Conservation (phyloP, 345 rosid genomes). For the Psidium guajava region DNA sequence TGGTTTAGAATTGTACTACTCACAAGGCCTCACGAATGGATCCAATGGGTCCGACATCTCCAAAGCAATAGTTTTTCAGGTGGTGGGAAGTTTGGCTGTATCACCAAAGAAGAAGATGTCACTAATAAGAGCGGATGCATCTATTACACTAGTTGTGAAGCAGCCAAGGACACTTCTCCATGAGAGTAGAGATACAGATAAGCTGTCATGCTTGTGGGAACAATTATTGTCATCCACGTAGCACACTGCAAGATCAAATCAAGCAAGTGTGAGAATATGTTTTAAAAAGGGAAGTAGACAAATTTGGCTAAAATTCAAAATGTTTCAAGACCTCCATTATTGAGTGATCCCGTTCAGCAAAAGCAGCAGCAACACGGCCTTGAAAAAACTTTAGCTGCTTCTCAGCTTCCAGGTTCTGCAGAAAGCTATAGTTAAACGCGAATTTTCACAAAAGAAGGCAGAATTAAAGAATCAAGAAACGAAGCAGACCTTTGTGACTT, state of each 20-base stretch:
- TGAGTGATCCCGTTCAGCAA: slow-evolving; percentile 93
- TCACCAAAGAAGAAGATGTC: background rate
- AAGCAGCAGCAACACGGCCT: slow-evolving; percentile 90
- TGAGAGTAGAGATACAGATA: slow-evolving; percentile 93
- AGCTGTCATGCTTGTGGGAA: slow-evolving; percentile 89
- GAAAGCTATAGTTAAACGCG: background rate
- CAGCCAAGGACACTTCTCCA: slow-evolving; percentile 91
- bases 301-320: background rate
- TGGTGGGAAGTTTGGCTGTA: too few relatives aligned
- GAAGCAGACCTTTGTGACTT: slow-evolving; percentile 64
- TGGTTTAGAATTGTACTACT: too few relatives aligned
- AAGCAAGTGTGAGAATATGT: background rate
- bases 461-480: background rate
- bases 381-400: slow-evolving; percentile 93
- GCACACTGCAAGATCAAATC: slow-evolving; percentile 61
- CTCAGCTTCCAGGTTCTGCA: slow-evolving; percentile 83
- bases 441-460: background rate
- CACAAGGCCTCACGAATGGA: too few relatives aligned
- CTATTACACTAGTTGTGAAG: slow-evolving; percentile 99
- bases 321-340: slow-evolving; percentile 67
- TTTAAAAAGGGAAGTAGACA: background rate
- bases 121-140: slow-evolving; percentile 41
- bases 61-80: too few relatives aligned
- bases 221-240: slow-evolving; percentile 89
- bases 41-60: too few relatives aligned